phyloP scores from a whole-genome alignment of 805 yeast species.

The Dipodascus albidus region DNA sequence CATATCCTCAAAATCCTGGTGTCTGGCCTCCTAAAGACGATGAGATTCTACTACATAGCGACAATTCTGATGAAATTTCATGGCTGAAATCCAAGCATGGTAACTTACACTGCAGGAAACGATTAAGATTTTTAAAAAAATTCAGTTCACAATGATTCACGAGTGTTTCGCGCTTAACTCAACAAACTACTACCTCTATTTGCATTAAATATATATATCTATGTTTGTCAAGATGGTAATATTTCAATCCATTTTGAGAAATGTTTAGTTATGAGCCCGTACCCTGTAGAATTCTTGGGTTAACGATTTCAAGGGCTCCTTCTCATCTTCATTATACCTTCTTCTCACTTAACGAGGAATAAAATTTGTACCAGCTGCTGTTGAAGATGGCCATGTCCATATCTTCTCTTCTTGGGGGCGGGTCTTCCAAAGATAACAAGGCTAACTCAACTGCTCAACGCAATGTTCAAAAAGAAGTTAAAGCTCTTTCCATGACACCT shows the following conservation, averaged over 20 bases:
- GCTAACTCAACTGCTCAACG: not conserved
- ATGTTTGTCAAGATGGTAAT: not conserved
- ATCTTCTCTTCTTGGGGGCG: slow-evolving; percentile 5
- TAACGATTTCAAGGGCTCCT: too few species aligned
- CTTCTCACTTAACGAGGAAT: too few species aligned
- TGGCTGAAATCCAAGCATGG: not conserved
- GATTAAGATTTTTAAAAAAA: not conserved
- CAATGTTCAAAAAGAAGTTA: not conserved
- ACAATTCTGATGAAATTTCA: not conserved
- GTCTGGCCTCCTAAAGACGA: not conserved
- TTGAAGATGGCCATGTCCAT: slow-evolving; percentile 5
- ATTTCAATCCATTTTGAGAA: too few species aligned
- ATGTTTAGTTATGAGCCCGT: too few species aligned
- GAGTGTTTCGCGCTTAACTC: too few species aligned
- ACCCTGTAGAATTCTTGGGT: not conserved
- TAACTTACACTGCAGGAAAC: not conserved
- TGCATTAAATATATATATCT: not conserved
- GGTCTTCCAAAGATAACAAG: not conserved
- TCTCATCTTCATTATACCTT: too few species aligned
- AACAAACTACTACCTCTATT: too few species aligned
- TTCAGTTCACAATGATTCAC: too few species aligned
- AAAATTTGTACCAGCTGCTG: not conserved
- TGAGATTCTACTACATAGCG: not conserved
- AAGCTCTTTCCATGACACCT: not conserved
- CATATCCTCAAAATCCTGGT: not conserved